Percentiles rank a stretch among this genome's conserved stretches.
These are phyloP conservation scores for Fraxinus excelsior DNA, from an alignment of 257 asterid genomes.

Conservation along the genomic window DNA sequence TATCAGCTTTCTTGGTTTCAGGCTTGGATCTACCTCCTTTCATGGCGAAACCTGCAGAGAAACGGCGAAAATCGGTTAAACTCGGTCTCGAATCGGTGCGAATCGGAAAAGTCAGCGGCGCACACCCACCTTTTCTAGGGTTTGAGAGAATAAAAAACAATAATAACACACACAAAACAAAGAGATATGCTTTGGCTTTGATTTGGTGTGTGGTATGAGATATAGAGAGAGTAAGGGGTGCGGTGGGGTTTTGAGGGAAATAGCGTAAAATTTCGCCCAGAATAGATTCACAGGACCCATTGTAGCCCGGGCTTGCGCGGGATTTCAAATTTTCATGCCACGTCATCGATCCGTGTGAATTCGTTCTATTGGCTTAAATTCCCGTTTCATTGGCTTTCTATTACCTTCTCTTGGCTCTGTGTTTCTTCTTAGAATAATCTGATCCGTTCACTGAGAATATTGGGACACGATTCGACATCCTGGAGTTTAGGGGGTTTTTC, in stretches of 20 bases:
- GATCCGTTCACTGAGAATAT: slow-evolving; percentile 36
- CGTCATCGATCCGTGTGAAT: slow-evolving; percentile 57
- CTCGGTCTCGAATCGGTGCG: slow-evolving; percentile 31
- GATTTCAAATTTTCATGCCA: slow-evolving; percentile 66
- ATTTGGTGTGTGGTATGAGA: slow-evolving; percentile 36
- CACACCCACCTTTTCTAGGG: slow-evolving; percentile 29
- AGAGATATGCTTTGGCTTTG: slow-evolving; percentile 42
- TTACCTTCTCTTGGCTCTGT: slow-evolving; percentile 48
- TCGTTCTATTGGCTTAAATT: slow-evolving; percentile 23
- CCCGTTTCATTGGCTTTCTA: slow-evolving; percentile 25
- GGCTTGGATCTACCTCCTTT: slow-evolving; percentile 73
- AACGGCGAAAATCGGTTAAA: slow-evolving; percentile 37
- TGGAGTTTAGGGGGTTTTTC: slow-evolving; percentile 22
- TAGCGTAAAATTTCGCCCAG: slow-evolving; percentile 36
- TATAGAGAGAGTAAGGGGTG: slow-evolving; percentile 35
- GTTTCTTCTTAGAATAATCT: slow-evolving; percentile 58
- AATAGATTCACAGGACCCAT: slow-evolving; percentile 46
- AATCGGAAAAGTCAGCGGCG: slow-evolving; percentile 32
- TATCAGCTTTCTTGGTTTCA: slow-evolving; percentile 56
- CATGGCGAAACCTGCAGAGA: slow-evolving; percentile 53
- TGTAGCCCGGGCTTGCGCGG: slow-evolving; percentile 99
- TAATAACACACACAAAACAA: slow-evolving; percentile 33
- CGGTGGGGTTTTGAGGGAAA: slow-evolving; percentile 45
- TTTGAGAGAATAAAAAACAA: slow-evolving; percentile 1
- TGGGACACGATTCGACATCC: slow-evolving; percentile 38